Conservation (phyloP, 768 basidiomycete species). For the Tulasnella sp. region DNA sequence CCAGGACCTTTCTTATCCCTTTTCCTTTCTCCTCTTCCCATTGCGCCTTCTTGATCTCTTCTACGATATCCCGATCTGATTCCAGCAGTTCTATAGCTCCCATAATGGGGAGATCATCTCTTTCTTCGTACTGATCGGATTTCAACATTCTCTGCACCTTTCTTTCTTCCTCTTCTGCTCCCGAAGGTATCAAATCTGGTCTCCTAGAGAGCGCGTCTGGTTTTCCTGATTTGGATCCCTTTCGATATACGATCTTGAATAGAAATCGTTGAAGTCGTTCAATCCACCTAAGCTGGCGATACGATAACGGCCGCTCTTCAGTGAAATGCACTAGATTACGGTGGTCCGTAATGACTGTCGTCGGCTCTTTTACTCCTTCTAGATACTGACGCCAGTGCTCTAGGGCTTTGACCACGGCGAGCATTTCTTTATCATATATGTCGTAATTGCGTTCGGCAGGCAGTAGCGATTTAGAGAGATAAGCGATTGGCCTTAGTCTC, state of each 20-base stretch:
- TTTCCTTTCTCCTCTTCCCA: not conserved
- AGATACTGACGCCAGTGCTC: conserved; percentile 3
- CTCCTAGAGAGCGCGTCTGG: not conserved
- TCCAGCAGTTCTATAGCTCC: no score
- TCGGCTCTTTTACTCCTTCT: not conserved
- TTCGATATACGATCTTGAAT: not conserved
- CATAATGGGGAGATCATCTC: no score
- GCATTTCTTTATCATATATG: conserved; percentile 20
- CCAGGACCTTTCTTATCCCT: not conserved
- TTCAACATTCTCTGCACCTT: no score
- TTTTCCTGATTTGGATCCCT: not conserved
- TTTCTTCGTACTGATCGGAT: no score
- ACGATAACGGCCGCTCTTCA: conserved; percentile 14
- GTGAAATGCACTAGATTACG: conserved; percentile 16
- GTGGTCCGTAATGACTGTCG: conserved; percentile 17
- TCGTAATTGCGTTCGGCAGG: conserved; percentile 16
- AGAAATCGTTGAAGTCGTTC: not conserved
- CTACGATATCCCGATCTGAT: not conserved
- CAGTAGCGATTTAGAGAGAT: not conserved
- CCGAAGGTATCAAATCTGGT: not conserved
- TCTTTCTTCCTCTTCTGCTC: not conserved
- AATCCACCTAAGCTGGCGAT: not conserved
- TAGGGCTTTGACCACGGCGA: conserved; percentile 18
- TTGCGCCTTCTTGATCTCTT: not conserved
- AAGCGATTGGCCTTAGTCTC: not conserved